These are phyloP conservation scores for Chlamydomonas sp. DNA, from an alignment of 139 green algal genomes.

Conservation along the genomic window DNA sequence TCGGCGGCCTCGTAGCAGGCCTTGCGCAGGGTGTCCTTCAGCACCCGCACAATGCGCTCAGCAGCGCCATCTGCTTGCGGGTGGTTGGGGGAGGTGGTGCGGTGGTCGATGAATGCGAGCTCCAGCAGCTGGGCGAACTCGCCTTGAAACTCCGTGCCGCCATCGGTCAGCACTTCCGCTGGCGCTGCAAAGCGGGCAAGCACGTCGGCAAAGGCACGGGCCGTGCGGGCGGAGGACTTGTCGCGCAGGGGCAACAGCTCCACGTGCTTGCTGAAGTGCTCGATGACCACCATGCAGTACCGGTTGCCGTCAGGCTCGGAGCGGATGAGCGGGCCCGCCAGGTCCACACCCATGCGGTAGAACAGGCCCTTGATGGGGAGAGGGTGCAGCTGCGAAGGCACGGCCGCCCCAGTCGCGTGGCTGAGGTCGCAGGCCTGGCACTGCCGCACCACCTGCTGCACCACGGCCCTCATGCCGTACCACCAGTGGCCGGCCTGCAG, in stretches of 20 bases:
- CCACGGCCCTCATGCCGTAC: not conserved
- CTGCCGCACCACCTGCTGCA: not conserved
- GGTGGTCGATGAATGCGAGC: slow-evolving; percentile 38
- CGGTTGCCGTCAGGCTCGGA: not conserved
- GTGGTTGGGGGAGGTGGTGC: slow-evolving; percentile 26
- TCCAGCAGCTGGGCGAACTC: slow-evolving; percentile 44
- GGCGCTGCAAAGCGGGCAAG: slow-evolving; percentile 12
- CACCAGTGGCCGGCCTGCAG: not conserved
- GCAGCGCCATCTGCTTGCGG: slow-evolving; percentile 46
- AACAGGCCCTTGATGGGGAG: slow-evolving; percentile 16
- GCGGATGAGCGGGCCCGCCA: slow-evolving; percentile 20
- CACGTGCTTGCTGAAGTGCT: slow-evolving; percentile 42
- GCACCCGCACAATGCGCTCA: slow-evolving; percentile 37
- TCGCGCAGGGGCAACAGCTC: slow-evolving; percentile 17
- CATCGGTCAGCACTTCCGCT: slow-evolving; percentile 50
- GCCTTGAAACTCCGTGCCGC: slow-evolving; percentile 41
- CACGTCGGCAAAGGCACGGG: slow-evolving; percentile 3
- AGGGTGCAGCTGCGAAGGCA: not conserved
- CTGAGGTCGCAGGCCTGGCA: not conserved
- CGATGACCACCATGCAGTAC: slow-evolving; percentile 47
- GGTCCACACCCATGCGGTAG: slow-evolving; percentile 35
- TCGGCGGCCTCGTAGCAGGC: not conserved
- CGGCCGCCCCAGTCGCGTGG: not conserved
- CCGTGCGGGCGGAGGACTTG: not conserved
- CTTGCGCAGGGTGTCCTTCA: slow-evolving; percentile 48